Evolutionary conservation across 805 yeast species (phyloP).

Genomic region (Metschnikowia similis): DNA sequence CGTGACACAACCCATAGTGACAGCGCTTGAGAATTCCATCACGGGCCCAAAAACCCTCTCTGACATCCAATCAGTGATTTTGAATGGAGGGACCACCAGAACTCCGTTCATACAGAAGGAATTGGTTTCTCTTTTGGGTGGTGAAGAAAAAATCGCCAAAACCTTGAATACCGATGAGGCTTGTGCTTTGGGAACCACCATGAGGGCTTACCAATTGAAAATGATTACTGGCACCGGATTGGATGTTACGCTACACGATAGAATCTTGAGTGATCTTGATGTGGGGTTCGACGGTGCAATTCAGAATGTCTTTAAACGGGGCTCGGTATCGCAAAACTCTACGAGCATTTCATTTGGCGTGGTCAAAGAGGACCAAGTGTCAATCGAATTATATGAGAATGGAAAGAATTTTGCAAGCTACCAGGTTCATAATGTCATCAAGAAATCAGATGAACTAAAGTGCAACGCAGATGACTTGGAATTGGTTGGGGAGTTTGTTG

Average conservation of each 20-base stretch:
- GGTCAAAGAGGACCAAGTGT: constrained; percentile 25
- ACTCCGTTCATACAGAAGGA: constrained; percentile 80
- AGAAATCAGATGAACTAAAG: constrained; percentile 30
- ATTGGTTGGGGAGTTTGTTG: constrained; percentile 38
- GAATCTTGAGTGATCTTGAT: constrained; percentile 47
- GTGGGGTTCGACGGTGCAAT: constrained; percentile 26
- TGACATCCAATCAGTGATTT: constrained; percentile 60
- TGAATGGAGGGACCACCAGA: constrained; percentile 89
- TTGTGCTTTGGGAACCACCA: constrained; percentile 84
- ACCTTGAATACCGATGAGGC: constrained; percentile 96
- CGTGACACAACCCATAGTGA: constrained; percentile 50
- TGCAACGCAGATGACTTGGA: constrained; percentile 35
- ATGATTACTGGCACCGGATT: constrained; percentile 53
- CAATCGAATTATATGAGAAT: constrained; percentile 35
- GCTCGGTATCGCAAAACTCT: constrained; percentile 35
- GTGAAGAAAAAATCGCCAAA: constrained; percentile 61
- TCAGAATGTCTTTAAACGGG: constrained; percentile 42
- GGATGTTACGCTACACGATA: constrained; percentile 57
- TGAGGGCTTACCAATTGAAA: constrained; percentile 66
- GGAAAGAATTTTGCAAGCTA: constrained; percentile 30
- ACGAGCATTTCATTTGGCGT: constrained; percentile 36
- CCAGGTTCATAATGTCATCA: constrained; percentile 21
- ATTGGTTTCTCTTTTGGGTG: constrained; percentile 45
- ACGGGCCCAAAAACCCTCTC: constrained; percentile 19
- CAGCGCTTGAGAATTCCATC: constrained; percentile 41